These are phyloP conservation scores for Elsinoe batatas DNA, from an alignment of 2,329 filamentous ascomycete genomes.

Conservation along the genomic window DNA sequence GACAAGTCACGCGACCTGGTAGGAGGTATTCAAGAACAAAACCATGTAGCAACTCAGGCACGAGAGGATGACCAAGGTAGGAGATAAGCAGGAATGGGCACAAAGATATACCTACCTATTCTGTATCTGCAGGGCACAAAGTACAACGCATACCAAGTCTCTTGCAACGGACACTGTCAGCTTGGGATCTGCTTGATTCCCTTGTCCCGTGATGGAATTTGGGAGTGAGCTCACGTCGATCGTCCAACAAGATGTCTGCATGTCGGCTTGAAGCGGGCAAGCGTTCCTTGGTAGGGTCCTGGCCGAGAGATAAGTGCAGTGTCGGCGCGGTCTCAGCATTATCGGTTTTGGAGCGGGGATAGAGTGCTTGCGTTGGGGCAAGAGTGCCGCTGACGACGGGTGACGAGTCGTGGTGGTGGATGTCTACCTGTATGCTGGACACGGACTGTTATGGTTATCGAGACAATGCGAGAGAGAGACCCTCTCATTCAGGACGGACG, in stretches of 20 bases:
- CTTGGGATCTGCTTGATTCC: not conserved
- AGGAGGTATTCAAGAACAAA: no score
- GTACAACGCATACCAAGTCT: not conserved
- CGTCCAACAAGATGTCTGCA: slow-evolving; percentile 2
- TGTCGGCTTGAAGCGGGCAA: slow-evolving; percentile 6
- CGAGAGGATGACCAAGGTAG: not conserved
- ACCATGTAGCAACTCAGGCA: not conserved
- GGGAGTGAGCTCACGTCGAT: not conserved
- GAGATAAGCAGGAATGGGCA: not conserved
- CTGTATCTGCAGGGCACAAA: not conserved
- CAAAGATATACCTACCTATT: not conserved
- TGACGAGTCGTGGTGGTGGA: no score
- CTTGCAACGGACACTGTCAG: not conserved
- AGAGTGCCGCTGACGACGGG: no score
- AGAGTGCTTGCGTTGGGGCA: no score
- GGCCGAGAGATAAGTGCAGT: slow-evolving; percentile 2
- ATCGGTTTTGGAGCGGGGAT: not conserved
- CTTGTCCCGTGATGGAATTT: not conserved
- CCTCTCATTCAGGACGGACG: no score
- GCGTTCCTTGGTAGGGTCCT: slow-evolving; percentile 7
- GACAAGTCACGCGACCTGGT: not conserved
- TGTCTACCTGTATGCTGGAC: no score
- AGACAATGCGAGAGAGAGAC: no score
- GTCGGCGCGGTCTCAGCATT: not conserved
- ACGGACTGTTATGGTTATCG: no score